These are phyloP conservation scores for Mucor saturninus DNA, from an alignment of 371 early-diverging fungal species.

Conservation along the genomic window DNA sequence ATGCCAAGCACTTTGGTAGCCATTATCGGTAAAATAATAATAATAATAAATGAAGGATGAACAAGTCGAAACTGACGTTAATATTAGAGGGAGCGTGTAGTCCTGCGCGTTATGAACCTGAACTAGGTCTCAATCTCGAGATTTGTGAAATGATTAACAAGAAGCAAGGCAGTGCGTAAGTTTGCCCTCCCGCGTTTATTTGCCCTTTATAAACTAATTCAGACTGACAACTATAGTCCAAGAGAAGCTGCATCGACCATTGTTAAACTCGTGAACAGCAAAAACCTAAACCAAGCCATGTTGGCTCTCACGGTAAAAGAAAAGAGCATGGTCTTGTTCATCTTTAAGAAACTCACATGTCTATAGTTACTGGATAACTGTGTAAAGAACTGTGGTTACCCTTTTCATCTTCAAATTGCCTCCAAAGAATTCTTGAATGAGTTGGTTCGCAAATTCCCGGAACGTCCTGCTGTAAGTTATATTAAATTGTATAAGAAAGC, in stretches of 20 bases:
- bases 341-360: not conserved
- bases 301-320: slow-evolving; percentile 76
- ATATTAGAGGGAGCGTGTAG: slow-evolving; percentile 80
- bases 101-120: slow-evolving; percentile 74
- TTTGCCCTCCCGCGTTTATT: not conserved
- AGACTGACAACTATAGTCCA: slow-evolving; percentile 58
- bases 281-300: slow-evolving; percentile 73
- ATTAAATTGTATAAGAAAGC: not conserved
- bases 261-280: slow-evolving; percentile 78
- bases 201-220: too few species aligned
- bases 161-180: slow-evolving; percentile 84
- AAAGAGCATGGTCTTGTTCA: not conserved
- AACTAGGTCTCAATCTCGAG: slow-evolving; percentile 89
- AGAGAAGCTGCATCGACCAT: slow-evolving; percentile 89
- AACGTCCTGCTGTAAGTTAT: slow-evolving; percentile 74
- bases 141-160: slow-evolving; percentile 93
- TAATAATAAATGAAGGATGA: not conserved
- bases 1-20: slow-evolving; percentile 33
- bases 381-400: slow-evolving; percentile 97
- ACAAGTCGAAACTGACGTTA: not conserved
- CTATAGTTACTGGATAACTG: slow-evolving; percentile 89
- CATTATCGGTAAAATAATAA: slow-evolving; percentile 25
- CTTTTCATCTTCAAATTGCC: slow-evolving; percentile 94
- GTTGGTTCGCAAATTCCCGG: slow-evolving; percentile 94
- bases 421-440: slow-evolving; percentile 97